Base-by-base conservation (phyloP, 306 rosid species). In the Lathyrus aphaca region DNA sequence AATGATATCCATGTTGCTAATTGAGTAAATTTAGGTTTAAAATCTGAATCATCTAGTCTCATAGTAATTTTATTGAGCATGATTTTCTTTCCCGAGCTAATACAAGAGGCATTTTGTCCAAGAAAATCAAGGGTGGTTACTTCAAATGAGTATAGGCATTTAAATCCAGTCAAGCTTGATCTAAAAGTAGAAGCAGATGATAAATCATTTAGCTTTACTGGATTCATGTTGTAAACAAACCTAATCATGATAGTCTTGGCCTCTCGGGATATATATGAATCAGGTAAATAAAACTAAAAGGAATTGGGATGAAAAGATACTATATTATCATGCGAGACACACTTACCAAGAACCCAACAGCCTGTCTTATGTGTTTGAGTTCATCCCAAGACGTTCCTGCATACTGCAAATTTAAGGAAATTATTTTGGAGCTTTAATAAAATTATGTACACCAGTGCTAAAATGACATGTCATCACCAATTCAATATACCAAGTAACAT, bases 381-480 rank as follows among this genome's bases (percentile, higher is more conserved):
- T 95, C 99, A 85, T 95, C 99, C 99, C 99, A 95, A 38, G 97
- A 95, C 60, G 89, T 76, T 48, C 99, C 97, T 5, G 99, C 99
- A 79, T 89, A 95, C 99, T 95, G 91, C 81, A 77, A 81, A 69
- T 48, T 18, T 61, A 62, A 76, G 78, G 71, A 30, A 67, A 69
- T 63, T 27, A 69, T 27, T 39, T 72, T 29, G 25, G 71, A 71
- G 58, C 25, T 69, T 44, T 42, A 44, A 23, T 42, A 55, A 75
- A 54, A 30, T 39, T n/a, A 10, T 4, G 1, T 18, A 71, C 44
- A 73, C 39, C 29, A 17, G 66, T 74, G 17, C 21, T 55, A 45
- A 59, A 65, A 55, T 63, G 10, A 59, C 10, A 48, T 27, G 44
- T 53, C 49, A 69, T 50, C 55, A 49, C 62, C 19, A 35, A 35